These are phyloP conservation scores for Pharnaceum exiguum DNA, from an alignment of 148 eudicot species.

Conservation along the genomic window DNA sequence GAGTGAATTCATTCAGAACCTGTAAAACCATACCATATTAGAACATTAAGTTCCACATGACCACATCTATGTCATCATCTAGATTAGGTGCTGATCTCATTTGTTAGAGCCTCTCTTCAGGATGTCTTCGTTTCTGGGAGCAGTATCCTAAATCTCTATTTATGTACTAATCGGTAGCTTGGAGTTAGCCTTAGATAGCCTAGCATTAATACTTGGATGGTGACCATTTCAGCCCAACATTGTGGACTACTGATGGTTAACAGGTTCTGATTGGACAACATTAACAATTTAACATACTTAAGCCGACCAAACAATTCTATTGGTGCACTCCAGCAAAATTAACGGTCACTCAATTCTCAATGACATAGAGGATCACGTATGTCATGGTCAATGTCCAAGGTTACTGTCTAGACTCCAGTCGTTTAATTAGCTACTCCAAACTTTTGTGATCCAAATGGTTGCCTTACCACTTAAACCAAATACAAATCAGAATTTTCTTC, in stretches of 20 bases:
- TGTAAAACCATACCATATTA: constrained; percentile 6
- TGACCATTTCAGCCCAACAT: constrained; percentile 1
- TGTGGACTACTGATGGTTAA: background rate
- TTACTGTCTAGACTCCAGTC: background rate
- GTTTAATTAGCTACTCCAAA: constrained; percentile 4
- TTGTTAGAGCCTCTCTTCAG: background rate
- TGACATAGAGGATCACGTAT: background rate
- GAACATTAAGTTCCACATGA: background rate
- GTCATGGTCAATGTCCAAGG: constrained; percentile 15
- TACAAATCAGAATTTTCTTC: constrained; percentile 7
- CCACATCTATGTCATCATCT: background rate
- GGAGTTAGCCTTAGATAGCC: background rate
- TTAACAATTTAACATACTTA: constrained; percentile 4
- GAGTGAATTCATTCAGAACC: constrained; percentile 81
- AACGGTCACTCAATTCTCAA: constrained; percentile 2
- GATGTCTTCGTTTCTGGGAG: no score
- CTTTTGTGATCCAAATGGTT: constrained; percentile 16
- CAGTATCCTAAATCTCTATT: no score
- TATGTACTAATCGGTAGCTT: background rate
- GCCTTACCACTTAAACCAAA: constrained; percentile 5
- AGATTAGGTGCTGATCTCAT: background rate
- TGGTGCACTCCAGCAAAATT: constrained; percentile 2
- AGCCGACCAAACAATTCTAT: constrained; percentile 24
- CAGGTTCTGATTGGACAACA: constrained; percentile 7
- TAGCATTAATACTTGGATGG: background rate